These are phyloP conservation scores for Pachyrhizus erosus DNA, from an alignment of 306 rosid genomes.

Conservation along the genomic window DNA sequence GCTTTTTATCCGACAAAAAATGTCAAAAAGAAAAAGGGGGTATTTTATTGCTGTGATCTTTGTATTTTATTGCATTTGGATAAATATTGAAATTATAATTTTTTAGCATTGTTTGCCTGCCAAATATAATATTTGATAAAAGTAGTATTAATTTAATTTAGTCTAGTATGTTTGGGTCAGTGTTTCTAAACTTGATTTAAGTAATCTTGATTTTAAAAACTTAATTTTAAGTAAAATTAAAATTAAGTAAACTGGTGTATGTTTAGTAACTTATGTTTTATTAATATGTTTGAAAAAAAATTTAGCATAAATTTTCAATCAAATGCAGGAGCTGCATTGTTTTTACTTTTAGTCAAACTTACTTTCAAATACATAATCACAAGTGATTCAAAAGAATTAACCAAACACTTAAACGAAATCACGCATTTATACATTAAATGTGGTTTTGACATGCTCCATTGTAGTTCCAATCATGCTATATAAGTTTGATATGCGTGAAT, in stretches of 20 bases:
- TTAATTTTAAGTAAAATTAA: neutral
- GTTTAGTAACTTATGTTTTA: neutral
- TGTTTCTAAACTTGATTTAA: neutral
- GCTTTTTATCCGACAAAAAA: slow-evolving; percentile 9
- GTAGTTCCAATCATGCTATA: no score
- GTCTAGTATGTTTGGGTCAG: neutral
- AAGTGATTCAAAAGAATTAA: no score
- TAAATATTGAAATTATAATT: neutral
- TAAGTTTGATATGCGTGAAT: no score
- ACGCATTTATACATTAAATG: no score
- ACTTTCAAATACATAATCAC: no score
- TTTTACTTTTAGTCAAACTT: neutral
- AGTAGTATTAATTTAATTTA: neutral
- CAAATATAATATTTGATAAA: neutral
- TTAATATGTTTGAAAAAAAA: neutral
- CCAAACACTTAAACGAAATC: no score
- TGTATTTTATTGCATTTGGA: neutral
- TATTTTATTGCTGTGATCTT: neutral
- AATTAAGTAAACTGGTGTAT: neutral
- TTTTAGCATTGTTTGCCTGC: neutral
- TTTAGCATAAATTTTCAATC: neutral
- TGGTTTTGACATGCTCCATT: no score
- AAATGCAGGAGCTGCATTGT: neutral
- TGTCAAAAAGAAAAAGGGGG: slow-evolving; percentile 40
- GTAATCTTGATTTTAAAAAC: neutral